Evolutionary conservation across 352 stramenopile species (phyloP).

Genomic region (Pythium periplocum): DNA sequence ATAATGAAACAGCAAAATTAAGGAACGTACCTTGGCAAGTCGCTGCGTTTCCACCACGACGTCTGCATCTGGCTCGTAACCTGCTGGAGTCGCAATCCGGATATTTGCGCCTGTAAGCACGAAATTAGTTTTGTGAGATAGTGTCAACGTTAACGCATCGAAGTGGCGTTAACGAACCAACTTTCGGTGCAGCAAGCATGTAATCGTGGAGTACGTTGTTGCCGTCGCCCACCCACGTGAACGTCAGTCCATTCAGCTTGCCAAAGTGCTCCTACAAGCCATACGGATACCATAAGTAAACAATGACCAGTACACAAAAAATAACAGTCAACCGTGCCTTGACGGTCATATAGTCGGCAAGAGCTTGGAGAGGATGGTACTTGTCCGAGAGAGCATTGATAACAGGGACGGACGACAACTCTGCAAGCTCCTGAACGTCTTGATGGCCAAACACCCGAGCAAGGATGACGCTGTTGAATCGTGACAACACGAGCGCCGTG

Average conservation of each 20-base stretch:
- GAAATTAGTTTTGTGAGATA: background rate
- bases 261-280: constrained; percentile 77
- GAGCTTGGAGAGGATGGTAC: constrained; percentile 97
- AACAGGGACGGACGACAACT: constrained; percentile 91
- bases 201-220: constrained; percentile 98
- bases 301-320: background rate
- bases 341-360: constrained; percentile 97
- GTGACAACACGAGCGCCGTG: constrained; percentile 82
- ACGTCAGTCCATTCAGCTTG: constrained; percentile 84
- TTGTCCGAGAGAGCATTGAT: constrained; percentile 98
- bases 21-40: constrained; percentile 50
- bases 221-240: constrained; percentile 97
- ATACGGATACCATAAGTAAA: background rate
- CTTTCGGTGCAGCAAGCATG: constrained; percentile 91
- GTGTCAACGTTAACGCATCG: background rate
- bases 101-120: constrained; percentile 74
- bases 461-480: constrained; percentile 96
- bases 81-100: constrained; percentile 91
- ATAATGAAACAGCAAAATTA: no score
- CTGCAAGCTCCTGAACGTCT: constrained; percentile 85
- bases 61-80: constrained; percentile 89
- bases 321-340: constrained; percentile 38
- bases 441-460: constrained; percentile 93
- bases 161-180: constrained; percentile 42
- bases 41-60: constrained; percentile 89